phyloP scores from a whole-genome alignment of 2,329 filamentous ascomycete genomes.

The Pseudocercospora cruenta region DNA sequence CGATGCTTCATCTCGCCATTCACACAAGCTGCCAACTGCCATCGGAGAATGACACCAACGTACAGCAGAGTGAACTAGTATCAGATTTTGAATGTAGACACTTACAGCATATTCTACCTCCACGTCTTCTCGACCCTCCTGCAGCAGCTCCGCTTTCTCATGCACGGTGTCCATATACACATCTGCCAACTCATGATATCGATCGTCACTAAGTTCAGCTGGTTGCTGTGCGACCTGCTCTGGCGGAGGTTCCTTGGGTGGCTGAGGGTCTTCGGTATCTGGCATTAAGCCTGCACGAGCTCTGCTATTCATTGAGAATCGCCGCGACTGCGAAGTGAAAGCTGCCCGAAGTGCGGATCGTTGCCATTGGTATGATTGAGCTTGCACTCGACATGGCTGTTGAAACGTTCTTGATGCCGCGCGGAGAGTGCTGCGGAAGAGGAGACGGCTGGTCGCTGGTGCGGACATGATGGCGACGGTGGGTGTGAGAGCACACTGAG shows the following conservation, averaged over 20 bases:
- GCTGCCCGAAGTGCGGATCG: slow-evolving; percentile 3
- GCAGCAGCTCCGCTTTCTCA: slow-evolving; percentile 68
- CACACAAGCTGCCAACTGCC: neutral
- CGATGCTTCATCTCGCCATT: neutral
- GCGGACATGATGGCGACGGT: slow-evolving; percentile 29
- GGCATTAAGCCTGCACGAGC: slow-evolving; percentile 47
- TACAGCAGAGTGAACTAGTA: neutral
- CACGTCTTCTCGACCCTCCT: slow-evolving; percentile 73
- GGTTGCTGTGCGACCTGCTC: slow-evolving; percentile 51
- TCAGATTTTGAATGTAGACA: slow-evolving; percentile 25
- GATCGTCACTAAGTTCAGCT: slow-evolving; percentile 66
- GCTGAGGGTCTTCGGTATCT: slow-evolving; percentile 44
- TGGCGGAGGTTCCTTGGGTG: slow-evolving; percentile 40
- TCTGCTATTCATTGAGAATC: slow-evolving; percentile 25
- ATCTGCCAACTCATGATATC: slow-evolving; percentile 81
- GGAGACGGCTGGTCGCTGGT: slow-evolving; percentile 28
- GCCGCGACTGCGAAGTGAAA: slow-evolving; percentile 22
- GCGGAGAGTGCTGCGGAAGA: slow-evolving; percentile 28
- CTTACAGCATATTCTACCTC: slow-evolving; percentile 89
- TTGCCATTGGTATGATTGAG: neutral
- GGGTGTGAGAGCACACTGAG: neutral
- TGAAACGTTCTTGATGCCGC: slow-evolving; percentile 26
- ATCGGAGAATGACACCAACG: neutral
- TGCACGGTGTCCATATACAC: slow-evolving; percentile 68
- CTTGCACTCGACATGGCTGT: slow-evolving; percentile 10